A percentile compares a stretch with the other conserved stretches of the same genome.
These are phyloP conservation scores for Phytophthora melonis DNA, from an alignment of 352 stramenopile genomes.

Conservation along the genomic window DNA sequence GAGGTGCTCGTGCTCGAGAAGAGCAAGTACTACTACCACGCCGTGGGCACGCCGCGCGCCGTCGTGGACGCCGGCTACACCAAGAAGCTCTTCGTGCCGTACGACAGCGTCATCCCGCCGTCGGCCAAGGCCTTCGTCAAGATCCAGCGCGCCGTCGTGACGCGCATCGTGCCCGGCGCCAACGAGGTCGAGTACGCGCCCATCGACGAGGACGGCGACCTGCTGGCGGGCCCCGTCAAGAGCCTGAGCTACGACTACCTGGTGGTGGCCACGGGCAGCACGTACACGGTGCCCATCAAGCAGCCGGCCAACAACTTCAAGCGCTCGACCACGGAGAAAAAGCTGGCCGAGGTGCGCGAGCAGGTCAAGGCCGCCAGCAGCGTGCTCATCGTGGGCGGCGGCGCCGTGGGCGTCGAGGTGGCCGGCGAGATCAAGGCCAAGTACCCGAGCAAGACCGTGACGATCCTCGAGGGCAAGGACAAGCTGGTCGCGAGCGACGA, in stretches of 20 bases:
- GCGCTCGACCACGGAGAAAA: constrained; percentile 38
- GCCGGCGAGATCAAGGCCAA: constrained; percentile 66
- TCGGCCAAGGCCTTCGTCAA: constrained; percentile 43
- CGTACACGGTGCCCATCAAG: constrained; percentile 70
- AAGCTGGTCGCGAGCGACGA: constrained; percentile 47
- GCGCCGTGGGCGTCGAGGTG: constrained; percentile 62
- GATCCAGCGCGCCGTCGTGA: constrained; percentile 55
- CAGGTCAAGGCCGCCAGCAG: constrained; percentile 53
- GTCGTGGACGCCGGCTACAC: constrained; percentile 55
- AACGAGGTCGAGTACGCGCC: constrained; percentile 54
- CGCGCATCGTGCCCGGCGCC: constrained; percentile 27
- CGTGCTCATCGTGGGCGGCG: constrained; percentile 70
- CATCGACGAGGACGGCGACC: constrained; percentile 44
- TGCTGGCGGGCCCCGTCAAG: constrained; percentile 36
- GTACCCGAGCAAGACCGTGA: constrained; percentile 66
- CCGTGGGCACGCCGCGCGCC: constrained; percentile 51
- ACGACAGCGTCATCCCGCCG: constrained; percentile 57
- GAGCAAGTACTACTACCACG: constrained; percentile 62
- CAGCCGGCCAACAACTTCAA: constrained; percentile 47
- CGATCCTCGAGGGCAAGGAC: constrained; percentile 47
- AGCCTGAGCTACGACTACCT: constrained; percentile 67
- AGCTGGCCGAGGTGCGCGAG: constrained; percentile 49
- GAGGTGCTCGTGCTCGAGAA: constrained; percentile 69
- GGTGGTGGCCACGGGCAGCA: constrained; percentile 67
- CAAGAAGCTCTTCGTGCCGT: constrained; percentile 66